phyloP scores from a whole-genome alignment of 768 basidiomycete genomes.

The Cystofilobasidium ferigula region DNA sequence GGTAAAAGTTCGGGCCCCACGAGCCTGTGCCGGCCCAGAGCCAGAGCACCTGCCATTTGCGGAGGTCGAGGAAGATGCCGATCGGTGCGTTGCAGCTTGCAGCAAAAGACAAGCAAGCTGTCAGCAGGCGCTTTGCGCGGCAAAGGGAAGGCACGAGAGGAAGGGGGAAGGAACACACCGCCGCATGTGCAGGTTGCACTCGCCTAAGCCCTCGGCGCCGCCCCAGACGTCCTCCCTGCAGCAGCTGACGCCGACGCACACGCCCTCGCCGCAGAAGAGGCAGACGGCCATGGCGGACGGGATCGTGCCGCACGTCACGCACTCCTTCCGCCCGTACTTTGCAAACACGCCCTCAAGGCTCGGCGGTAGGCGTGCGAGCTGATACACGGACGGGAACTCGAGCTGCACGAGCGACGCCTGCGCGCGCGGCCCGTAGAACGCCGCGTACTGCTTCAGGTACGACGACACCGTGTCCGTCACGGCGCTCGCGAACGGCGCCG shows the following conservation, averaged over 20 bases:
- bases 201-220: slow-evolving; percentile 53
- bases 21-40: slow-evolving; percentile 81
- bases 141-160: not conserved
- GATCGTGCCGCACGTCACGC: slow-evolving; percentile 62
- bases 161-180: slow-evolving; percentile 50
- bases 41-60: slow-evolving; percentile 79
- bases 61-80: slow-evolving; percentile 82
- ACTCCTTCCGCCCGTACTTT: slow-evolving; percentile 60
- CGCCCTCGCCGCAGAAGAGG: slow-evolving; percentile 71
- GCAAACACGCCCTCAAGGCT: slow-evolving; percentile 74
- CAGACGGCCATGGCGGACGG: slow-evolving; percentile 84
- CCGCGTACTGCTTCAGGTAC: slow-evolving; percentile 24
- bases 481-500: not conserved
- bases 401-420: slow-evolving; percentile 38
- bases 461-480: slow-evolving; percentile 22
- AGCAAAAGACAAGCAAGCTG: not conserved
- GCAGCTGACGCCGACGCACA: slow-evolving; percentile 86
- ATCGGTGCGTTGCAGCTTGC: slow-evolving; percentile 76
- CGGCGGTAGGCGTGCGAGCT: slow-evolving; percentile 65
- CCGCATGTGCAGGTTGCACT: slow-evolving; percentile 90
- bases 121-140: not conserved
- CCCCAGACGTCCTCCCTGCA: slow-evolving; percentile 52
- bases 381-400: slow-evolving; percentile 74
- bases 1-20: slow-evolving; percentile 75
- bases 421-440: slow-evolving; percentile 24